Evolutionary conservation across 2,329 filamentous ascomycete species (phyloP).

Genomic region (Clonostachys sp.): DNA sequence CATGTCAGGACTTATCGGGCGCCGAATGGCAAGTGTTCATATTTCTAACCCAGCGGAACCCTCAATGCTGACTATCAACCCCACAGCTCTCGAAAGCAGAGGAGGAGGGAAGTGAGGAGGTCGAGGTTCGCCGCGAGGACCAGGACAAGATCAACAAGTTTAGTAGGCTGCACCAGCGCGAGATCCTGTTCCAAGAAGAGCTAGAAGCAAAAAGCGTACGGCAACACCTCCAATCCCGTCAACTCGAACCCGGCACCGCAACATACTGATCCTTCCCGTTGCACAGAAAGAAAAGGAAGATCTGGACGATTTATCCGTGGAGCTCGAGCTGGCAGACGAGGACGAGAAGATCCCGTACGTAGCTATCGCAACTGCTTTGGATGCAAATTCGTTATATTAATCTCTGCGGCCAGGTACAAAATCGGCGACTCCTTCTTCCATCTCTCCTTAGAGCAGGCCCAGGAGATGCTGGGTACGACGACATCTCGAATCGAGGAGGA

Average conservation of each 20-base stretch:
- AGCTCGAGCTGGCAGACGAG: conserved; percentile 92
- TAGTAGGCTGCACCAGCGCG: conserved; percentile 86
- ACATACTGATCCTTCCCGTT: conserved; percentile 1
- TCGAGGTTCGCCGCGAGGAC: conserved; percentile 92
- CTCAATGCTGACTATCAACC: neutral
- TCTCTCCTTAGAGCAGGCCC: conserved; percentile 76
- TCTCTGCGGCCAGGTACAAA: conserved; percentile 66
- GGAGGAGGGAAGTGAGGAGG: conserved; percentile 77
- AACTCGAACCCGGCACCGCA: neutral
- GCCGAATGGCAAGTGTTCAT: conserved; percentile 50
- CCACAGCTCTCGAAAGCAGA: conserved; percentile 87
- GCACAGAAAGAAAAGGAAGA: conserved; percentile 96
- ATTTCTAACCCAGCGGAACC: neutral
- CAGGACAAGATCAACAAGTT: conserved; percentile 99
- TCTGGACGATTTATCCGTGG: conserved; percentile 84
- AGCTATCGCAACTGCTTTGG: neutral
- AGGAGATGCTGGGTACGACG: conserved; percentile 73
- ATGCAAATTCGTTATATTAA: conserved; percentile 1
- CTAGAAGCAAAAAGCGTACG: conserved; percentile 73
- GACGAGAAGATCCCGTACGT: conserved; percentile 87
- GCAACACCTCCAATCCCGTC: conserved; percentile 2
- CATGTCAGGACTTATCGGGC: conserved; percentile 46
- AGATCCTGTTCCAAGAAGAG: conserved; percentile 74
- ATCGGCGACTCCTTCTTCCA: conserved; percentile 95
- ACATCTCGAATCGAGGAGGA: conserved; percentile 73